phyloP scores from a whole-genome alignment of 768 basidiomycete species.

The Rubroboletus pulcherrimus region DNA sequence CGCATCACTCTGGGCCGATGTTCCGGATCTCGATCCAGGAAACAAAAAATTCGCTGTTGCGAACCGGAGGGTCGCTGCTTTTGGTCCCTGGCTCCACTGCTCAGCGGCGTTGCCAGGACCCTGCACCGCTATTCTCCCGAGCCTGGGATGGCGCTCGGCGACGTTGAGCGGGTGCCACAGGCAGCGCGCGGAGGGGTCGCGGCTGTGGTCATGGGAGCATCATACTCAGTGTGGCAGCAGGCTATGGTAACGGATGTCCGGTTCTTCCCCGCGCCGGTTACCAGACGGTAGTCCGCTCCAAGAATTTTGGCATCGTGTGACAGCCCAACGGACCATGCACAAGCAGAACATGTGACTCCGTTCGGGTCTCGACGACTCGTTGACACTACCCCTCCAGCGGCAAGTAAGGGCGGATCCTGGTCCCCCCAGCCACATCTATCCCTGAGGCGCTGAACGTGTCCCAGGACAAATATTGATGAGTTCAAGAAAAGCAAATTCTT shows the following conservation, averaged over 20 bases:
- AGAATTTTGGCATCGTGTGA: neutral
- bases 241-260: neutral
- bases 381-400: neutral
- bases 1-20: constrained; percentile 25
- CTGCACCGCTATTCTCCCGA: constrained; percentile 15
- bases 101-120: constrained; percentile 31
- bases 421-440: neutral
- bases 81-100: constrained; percentile 12
- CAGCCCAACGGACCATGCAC: neutral
- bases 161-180: constrained; percentile 9
- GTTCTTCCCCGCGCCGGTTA: neutral
- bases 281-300: neutral
- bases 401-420: neutral
- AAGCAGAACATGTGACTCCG: neutral
- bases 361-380: constrained; percentile 3
- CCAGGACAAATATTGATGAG: neutral
- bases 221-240: neutral
- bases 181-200: constrained; percentile 26
- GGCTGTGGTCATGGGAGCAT: constrained; percentile 5
- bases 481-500: neutral
- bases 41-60: constrained; percentile 24
- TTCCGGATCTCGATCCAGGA: constrained; percentile 28
- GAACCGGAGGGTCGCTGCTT: constrained; percentile 30
- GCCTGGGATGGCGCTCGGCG: constrained; percentile 6
- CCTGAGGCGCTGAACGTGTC: neutral